Percentiles rank a stretch among this genome's conserved stretches.
Conservation (phyloP, 2,329 filamentous ascomycete species). For the Pleomassaria siparia region DNA sequence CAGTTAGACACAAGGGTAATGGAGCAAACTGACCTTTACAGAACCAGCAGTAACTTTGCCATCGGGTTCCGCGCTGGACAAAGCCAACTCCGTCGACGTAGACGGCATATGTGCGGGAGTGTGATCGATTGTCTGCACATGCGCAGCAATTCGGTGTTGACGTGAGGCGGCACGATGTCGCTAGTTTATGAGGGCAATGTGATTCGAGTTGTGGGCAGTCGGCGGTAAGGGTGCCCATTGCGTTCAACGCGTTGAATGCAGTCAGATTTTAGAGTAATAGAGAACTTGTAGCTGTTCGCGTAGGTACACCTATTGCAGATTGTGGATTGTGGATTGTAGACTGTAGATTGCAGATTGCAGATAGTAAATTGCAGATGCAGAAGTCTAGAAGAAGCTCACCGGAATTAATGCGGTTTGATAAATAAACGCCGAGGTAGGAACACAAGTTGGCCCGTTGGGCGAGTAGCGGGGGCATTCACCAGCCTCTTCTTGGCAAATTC, state of each 20-base stretch:
- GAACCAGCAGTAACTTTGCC: constrained; percentile 56
- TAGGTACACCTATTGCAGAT: too few species aligned
- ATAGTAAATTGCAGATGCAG: background rate
- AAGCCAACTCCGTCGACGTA: constrained; percentile 56
- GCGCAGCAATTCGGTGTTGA: constrained; percentile 45
- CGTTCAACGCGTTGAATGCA: background rate
- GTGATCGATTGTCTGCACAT: constrained; percentile 44
- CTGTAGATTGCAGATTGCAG: too few species aligned
- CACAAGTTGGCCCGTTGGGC: too few species aligned
- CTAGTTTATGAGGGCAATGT: constrained; percentile 46
- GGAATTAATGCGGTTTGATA: background rate
- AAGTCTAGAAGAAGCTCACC: background rate
- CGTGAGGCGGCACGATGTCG: constrained; percentile 46
- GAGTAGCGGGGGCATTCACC: background rate
- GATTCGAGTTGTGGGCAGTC: constrained; percentile 38
- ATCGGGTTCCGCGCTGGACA: constrained; percentile 50
- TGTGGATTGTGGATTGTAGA: too few species aligned
- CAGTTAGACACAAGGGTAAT: background rate
- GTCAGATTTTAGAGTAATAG: background rate
- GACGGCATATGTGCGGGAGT: constrained; percentile 47
- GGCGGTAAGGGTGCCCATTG: constrained; percentile 45
- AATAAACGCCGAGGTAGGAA: background rate
- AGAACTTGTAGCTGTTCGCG: background rate
- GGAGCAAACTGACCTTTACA: constrained; percentile 28
- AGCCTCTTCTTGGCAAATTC: background rate